Percentiles rank a stretch among this genome's conserved stretches.
These are phyloP conservation scores for Wickerhamiella cacticola DNA, from an alignment of 805 yeast genomes.

Conservation along the genomic window DNA sequence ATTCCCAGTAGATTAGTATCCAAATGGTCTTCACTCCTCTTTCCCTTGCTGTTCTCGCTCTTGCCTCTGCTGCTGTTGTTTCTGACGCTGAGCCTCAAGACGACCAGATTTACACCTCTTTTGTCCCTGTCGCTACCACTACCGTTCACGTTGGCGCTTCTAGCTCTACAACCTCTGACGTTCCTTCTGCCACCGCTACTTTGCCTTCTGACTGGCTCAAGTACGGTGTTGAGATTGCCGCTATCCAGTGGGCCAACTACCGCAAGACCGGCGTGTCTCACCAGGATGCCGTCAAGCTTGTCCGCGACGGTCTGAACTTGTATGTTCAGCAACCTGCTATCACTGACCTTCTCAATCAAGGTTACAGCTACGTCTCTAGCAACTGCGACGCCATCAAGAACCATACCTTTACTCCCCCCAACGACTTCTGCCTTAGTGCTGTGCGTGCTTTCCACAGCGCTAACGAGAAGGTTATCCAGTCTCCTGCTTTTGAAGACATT, in stretches of 20 bases:
- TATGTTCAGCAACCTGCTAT: slow-evolving; percentile 2
- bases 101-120: slow-evolving; percentile 7
- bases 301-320: not conserved
- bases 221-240: slow-evolving; percentile 6
- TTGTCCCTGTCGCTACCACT: slow-evolving; percentile 6
- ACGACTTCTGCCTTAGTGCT: not conserved
- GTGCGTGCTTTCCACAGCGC: slow-evolving; percentile 5
- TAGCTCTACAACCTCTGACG: not conserved
- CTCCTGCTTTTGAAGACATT: slow-evolving; percentile 1
- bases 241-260: slow-evolving; percentile 5
- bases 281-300: slow-evolving; percentile 6
- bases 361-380: not conserved
- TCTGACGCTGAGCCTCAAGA: not conserved
- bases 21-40: slow-evolving; percentile 7
- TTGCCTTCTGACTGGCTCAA: slow-evolving; percentile 3
- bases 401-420: not conserved
- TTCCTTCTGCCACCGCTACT: not conserved
- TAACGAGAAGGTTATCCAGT: not conserved
- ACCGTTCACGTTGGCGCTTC: slow-evolving; percentile 8
- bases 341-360: not conserved
- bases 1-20: not conserved
- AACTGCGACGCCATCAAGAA: not conserved
- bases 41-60: slow-evolving; percentile 3
- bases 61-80: slow-evolving; percentile 2
- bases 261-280: slow-evolving; percentile 8